Base-by-base conservation (phyloP, 345 rosid species). In the Brassica juncea region DNA sequence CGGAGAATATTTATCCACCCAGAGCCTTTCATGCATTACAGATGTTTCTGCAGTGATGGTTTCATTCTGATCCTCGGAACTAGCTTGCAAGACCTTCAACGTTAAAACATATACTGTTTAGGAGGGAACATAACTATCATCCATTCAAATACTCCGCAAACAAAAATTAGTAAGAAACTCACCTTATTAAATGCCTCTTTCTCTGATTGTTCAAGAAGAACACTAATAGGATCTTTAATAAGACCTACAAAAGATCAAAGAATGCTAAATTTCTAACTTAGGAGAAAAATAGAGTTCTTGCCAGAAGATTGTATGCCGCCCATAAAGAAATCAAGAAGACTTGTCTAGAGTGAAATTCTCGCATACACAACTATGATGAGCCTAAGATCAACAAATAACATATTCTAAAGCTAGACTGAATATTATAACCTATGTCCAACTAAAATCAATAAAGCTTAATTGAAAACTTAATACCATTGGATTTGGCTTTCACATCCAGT, bases 1-100 rank as follows among this genome's bases (percentile, higher is more conserved):
- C 52, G 99, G 99, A 85, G 97, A 86, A 84, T 95, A 93, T 77
- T 91, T 91, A 39, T 95, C 97, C 49, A 93, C 98, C 99, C 99
- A 95, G 65, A 95, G 97, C 77, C 87, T 84, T 73, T 93, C 93
- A 71, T 80, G 83, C 63, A 83, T 63, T 6, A 81, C 79, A 69
- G 89, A 81, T 54, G 84, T 77, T 75, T 86, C 90, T 25, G 83
- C 80, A 60, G 82, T 82, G 76, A 80, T 52, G 55, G 60, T 57
- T 74, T 74, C 90, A 58, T 21, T 82, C 74, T 83, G 87, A 84
- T 57, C 80, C 81, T 86, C 87, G 11, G 86, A 86, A 87, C 93
- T 95, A 75, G 85, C 82, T 79, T 76, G 86, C 89, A 95, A 82
- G 82, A 87, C 93, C 97, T 94, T 81, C 85, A 85, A 73, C 68